Base-by-base conservation (phyloP, 1,284 basidiomycete genomes). In the Leccinum solheimii region DNA sequence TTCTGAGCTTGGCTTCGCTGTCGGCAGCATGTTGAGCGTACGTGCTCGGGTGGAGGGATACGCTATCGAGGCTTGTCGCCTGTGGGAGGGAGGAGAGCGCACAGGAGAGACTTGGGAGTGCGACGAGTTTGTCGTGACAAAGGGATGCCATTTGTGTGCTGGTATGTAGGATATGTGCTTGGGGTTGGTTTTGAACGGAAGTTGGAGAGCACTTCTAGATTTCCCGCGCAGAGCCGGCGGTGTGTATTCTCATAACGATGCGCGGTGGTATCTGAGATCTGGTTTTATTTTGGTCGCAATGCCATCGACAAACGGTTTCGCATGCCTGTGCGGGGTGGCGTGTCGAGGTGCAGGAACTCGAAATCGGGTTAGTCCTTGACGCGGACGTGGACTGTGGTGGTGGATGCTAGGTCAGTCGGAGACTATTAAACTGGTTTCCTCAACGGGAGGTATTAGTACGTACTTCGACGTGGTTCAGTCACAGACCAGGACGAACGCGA, bases 31-130 rank as follows among this genome's bases (percentile, higher is more conserved):
- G 81, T 58, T 84, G 81, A 1, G 85, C 82, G 65, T 87, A 87
- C 84, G 87, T 88, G 73, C 81, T 82, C 1, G 82, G 84, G 74
- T 91, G 89, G 1, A 91, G 76, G 0, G 83, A 76, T 32, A 91
- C 80, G 66, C 79, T 80, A 66, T 84, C 81, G 57, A 91, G 78
- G 76, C 81, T 86, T 67, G 83, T 88, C 3, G 88, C 90, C 66
- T 87, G 83, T 0, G 88, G 88, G 26, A 91, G 80, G 0, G 82
- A 79, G 54, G 86, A 85, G 60, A 91, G 82, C 1, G 84, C 81
- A 55, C 79, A 83, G 14, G 89, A 86, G 56, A 91, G 78, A 67
- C 84, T 86, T 16, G 90, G 90, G 67, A 89, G 85, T 9, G 89
- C 79, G 74, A 89, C 79, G 68, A 91, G 79, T 59, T 79, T 82